Base-by-base conservation (phyloP, 805 yeast genomes). In the Lipomyces sp. region DNA sequence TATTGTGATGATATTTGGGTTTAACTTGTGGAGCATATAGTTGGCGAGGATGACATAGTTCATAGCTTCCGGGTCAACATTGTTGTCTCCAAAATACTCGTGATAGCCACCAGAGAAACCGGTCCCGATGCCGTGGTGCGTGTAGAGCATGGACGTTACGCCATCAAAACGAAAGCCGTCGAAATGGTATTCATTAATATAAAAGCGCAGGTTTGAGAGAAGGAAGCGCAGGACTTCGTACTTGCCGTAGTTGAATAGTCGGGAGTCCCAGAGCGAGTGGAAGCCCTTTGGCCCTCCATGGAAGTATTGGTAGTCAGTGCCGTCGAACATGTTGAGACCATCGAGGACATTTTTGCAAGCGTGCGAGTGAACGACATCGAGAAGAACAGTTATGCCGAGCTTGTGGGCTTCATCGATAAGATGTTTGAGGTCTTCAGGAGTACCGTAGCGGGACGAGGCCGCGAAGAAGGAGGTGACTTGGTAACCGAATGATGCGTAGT, bases 131-230 rank as follows among this genome's bases (percentile, higher is more conserved):
- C 99, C 99, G 77, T 94, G 99, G 76, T 94, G 98, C 56, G 84
- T 76, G 76, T 94, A 94, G 42, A 94, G 80, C 97, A 94, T 93
- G 63, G 92, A 86, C 32, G 98, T 94, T 60, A 94, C 97, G 69
- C 99, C 99, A 77, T 94, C 99, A 72, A 94, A 94, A 75, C 99
- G 83, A 80, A 93, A 94, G 3, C 99, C 99, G 75, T 94, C 99
- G 77, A 94, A 94, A 64, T 86, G 83, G 78, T 87, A 94, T 69
- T 86, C 91, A 62, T 92, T 96, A 59, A 92, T 79, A 78, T 86
- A 95, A 77, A 85, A 94, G 64, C 92, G 89, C 75, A 94, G 82
- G 77, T 94, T 95, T 15, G 95, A 86, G 64, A 94, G 82, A 68
- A 94, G 79, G 75, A 95, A 94, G 73, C 98, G 82, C 71, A 93